These are phyloP conservation scores for Magnaporthales sp. DNA, from an alignment of 2,329 filamentous ascomycete genomes.

Conservation along the genomic window DNA sequence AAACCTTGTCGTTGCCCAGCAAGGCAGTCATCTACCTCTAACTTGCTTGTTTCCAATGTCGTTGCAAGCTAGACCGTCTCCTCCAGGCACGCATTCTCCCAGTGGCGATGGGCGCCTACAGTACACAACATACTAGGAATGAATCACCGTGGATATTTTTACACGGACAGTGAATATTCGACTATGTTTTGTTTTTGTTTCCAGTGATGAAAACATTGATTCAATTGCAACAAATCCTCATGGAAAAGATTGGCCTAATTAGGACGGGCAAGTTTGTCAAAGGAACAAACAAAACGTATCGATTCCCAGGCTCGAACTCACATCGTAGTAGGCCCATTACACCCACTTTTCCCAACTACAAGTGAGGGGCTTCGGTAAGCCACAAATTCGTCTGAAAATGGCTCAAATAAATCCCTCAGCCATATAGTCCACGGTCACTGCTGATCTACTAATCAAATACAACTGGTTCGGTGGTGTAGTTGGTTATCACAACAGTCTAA, in stretches of 20 bases:
- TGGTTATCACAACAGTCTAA: constrained; percentile 1
- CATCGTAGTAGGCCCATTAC: background rate
- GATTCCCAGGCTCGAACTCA: background rate
- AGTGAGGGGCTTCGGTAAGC: background rate
- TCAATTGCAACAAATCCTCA: background rate
- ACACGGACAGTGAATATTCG: background rate
- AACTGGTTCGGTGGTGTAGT: background rate
- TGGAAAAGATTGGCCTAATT: background rate
- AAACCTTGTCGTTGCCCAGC: background rate
- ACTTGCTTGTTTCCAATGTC: background rate
- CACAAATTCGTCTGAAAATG: background rate
- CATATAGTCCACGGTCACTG: background rate
- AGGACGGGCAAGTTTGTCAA: background rate
- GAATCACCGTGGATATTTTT: background rate
- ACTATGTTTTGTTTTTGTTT: too few relatives aligned
- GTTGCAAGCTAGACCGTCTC: background rate
- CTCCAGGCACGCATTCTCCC: too few relatives aligned
- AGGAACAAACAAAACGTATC: too few relatives aligned
- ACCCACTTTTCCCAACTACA: background rate
- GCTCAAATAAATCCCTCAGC: background rate
- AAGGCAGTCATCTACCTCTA: background rate
- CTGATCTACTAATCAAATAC: background rate
- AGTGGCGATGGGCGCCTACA: background rate
- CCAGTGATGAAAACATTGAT: background rate
- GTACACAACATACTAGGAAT: too few relatives aligned